These are phyloP conservation scores for Aurinia saxatilis DNA, from an alignment of 345 rosid species.

Conservation along the genomic window DNA sequence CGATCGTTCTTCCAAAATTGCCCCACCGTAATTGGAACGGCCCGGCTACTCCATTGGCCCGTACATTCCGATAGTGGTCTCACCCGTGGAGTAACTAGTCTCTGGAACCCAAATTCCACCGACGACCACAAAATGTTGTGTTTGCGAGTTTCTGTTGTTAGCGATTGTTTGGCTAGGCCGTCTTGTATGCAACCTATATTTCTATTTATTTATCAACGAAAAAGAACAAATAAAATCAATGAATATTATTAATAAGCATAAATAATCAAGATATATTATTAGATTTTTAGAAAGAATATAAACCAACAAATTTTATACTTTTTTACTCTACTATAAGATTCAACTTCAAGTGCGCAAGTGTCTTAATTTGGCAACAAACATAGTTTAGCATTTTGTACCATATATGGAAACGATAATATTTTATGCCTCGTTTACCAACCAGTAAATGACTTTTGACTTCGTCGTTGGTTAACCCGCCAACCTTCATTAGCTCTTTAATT, in stretches of 20 bases:
- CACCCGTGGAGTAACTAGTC: slow-evolving; percentile 39
- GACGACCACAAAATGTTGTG: slow-evolving; percentile 78
- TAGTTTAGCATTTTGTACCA: background rate
- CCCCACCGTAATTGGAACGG: background rate
- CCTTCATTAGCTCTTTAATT: slow-evolving; percentile 85
- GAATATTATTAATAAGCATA: too few species aligned
- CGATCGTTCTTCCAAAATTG: background rate
- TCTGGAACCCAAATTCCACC: slow-evolving; percentile 88
- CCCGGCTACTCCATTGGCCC: slow-evolving; percentile 27
- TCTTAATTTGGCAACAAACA: slow-evolving; percentile 11
- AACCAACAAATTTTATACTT: slow-evolving; percentile 4
- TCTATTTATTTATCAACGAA: slow-evolving; percentile 35
- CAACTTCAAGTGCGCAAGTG: slow-evolving; percentile 11
- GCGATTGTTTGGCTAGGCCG: slow-evolving; percentile 46
- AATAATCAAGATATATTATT: background rate
- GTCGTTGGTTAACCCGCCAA: too few species aligned
- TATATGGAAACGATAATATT: background rate
- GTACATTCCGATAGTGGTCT: slow-evolving; percentile 43
- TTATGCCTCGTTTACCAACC: slow-evolving; percentile 32
- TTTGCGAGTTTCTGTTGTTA: slow-evolving; percentile 43
- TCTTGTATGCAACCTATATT: slow-evolving; percentile 75
- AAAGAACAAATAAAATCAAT: background rate
- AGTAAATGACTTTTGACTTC: slow-evolving; percentile 97
- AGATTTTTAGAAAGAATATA: background rate
- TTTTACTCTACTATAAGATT: slow-evolving; percentile 5